Evolutionary conservation across 768 basidiomycete species (phyloP).

Genomic region (Crucibulum laeve): DNA sequence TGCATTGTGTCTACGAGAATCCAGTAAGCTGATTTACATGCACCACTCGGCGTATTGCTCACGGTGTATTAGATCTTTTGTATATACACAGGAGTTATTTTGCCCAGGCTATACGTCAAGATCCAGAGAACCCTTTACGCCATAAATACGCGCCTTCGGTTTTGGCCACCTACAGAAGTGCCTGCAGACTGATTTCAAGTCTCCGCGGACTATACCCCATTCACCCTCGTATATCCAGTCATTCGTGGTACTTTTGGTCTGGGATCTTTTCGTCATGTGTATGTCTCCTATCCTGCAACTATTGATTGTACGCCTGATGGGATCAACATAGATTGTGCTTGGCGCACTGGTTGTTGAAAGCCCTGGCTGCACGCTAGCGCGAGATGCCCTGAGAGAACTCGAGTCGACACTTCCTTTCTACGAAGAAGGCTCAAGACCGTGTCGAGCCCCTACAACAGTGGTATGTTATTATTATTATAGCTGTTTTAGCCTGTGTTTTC

Average conservation of each 20-base stretch:
- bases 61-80: conserved; percentile 27
- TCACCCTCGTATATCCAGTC: conserved; percentile 26
- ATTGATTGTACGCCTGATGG: background rate
- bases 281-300: conserved; percentile 12
- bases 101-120: conserved; percentile 37
- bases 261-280: conserved; percentile 46
- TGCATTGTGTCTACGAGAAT: conserved; percentile 34
- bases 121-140: conserved; percentile 35
- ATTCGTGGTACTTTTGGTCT: conserved; percentile 50
- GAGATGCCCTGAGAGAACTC: conserved; percentile 33
- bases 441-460: conserved; percentile 29
- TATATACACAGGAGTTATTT: conserved; percentile 48
- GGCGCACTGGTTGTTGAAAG: conserved; percentile 42
- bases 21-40: conserved; percentile 29
- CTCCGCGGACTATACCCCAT: conserved; percentile 30
- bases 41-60: background rate
- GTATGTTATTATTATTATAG: conserved; percentile 20
- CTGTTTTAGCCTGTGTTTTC: background rate
- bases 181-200: conserved; percentile 35
- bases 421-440: conserved; percentile 33
- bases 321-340: conserved; percentile 37
- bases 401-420: conserved; percentile 33
- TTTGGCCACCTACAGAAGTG: conserved; percentile 37
- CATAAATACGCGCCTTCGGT: conserved; percentile 45
- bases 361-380: conserved; percentile 37